These are phyloP conservation scores for Trichocladium uniseriatum DNA, from an alignment of 495 filamentous ascomycete genomes.

Conservation along the genomic window DNA sequence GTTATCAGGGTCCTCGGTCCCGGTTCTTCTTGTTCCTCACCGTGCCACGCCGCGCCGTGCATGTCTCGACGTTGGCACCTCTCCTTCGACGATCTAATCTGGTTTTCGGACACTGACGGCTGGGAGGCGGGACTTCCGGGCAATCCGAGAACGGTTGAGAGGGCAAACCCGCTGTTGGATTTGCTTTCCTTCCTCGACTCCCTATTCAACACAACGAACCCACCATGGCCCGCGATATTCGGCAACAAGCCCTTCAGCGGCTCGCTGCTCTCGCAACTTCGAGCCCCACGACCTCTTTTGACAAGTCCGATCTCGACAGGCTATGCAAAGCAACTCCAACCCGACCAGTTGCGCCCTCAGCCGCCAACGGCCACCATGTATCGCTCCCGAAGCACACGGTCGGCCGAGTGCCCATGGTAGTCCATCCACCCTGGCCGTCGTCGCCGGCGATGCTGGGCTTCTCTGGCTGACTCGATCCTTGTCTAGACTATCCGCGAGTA, in stretches of 20 bases:
- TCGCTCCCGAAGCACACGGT: constrained; percentile 20
- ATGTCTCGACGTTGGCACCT: not conserved
- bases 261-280: constrained; percentile 55
- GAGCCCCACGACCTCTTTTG: constrained; percentile 40
- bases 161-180: too few relatives aligned
- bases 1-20: too few relatives aligned
- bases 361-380: constrained; percentile 26
- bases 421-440: not conserved
- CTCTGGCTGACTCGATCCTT: constrained; percentile 13
- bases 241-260: constrained; percentile 58
- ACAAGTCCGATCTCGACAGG: constrained; percentile 54
- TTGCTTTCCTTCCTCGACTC: too few relatives aligned
- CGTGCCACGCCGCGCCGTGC: not conserved
- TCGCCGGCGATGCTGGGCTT: not conserved
- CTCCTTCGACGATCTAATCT: not conserved
- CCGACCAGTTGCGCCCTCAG: constrained; percentile 24
- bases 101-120: not conserved
- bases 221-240: constrained; percentile 48
- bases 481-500: constrained; percentile 63
- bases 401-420: constrained; percentile 45
- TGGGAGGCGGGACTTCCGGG: too few relatives aligned
- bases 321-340: constrained; percentile 49
- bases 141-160: too few relatives aligned
- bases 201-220: too few relatives aligned
- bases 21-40: not conserved